Percentiles rank a stretch among this genome's conserved stretches.
These are phyloP conservation scores for Aspergillus fructus DNA, from an alignment of 2,329 filamentous ascomycete genomes.

Conservation along the genomic window DNA sequence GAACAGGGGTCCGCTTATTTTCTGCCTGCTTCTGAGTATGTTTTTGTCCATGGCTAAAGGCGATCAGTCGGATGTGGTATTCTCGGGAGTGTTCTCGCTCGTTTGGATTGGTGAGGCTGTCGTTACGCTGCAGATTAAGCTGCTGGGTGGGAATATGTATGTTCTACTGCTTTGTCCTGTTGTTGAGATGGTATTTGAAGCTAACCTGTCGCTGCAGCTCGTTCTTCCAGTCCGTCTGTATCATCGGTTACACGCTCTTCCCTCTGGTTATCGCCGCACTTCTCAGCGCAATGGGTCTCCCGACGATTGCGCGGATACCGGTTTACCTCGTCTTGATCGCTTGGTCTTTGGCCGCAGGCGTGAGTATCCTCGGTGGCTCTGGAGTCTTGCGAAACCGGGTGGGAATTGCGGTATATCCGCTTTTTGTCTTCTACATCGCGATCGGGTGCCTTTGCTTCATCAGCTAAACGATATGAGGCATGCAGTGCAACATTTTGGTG, in stretches of 20 bases:
- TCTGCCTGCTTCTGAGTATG: slow-evolving; percentile 84
- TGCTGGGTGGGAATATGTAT: slow-evolving; percentile 95
- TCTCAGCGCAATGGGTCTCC: slow-evolving; percentile 78
- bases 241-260: slow-evolving; percentile 98
- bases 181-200: neutral
- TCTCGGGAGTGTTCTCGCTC: slow-evolving; percentile 93
- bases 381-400: slow-evolving; percentile 95
- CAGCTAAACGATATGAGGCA: slow-evolving; percentile 57
- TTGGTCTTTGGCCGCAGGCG: slow-evolving; percentile 92
- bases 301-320: slow-evolving; percentile 79
- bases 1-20: slow-evolving; percentile 80
- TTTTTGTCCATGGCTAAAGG: slow-evolving; percentile 79
- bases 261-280: slow-evolving; percentile 90
- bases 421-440: slow-evolving; percentile 92
- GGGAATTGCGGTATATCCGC: slow-evolving; percentile 87
- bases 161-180: slow-evolving; percentile 39
- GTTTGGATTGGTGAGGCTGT: slow-evolving; percentile 96
- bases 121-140: slow-evolving; percentile 96
- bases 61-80: slow-evolving; percentile 83
- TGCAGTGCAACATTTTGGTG: neutral
- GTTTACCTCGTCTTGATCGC: slow-evolving; percentile 84
- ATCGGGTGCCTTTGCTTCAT: slow-evolving; percentile 96
- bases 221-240: slow-evolving; percentile 95
- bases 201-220: slow-evolving; percentile 61
- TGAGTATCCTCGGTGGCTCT: slow-evolving; percentile 93